Conservation (phyloP, 1,139 yeast species). For the Casaregolazyma lundiana region DNA sequence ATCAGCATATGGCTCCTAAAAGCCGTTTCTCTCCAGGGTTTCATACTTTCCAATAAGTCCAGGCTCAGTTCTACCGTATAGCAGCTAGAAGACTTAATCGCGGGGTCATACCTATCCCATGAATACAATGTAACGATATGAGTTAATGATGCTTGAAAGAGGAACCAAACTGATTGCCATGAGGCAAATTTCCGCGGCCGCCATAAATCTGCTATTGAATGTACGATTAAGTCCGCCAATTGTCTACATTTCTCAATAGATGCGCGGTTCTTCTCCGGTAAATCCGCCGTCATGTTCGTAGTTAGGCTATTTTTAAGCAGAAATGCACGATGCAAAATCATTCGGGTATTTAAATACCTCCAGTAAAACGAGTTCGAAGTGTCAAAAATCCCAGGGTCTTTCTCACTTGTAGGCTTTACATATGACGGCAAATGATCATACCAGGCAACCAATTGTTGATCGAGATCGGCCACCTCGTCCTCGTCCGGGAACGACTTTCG, state of each 20-base stretch:
- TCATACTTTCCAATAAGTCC: slow-evolving; percentile 2
- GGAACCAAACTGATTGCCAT: slow-evolving; percentile 13
- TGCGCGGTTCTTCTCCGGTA: not conserved
- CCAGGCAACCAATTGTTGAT: slow-evolving; percentile 8
- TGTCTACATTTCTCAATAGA: slow-evolving; percentile 5
- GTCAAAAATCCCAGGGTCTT: not conserved
- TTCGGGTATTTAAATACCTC: slow-evolving; percentile 6
- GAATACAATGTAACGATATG: slow-evolving; percentile 11
- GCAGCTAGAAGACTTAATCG: slow-evolving; percentile 2
- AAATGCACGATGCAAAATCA: slow-evolving; percentile 3
- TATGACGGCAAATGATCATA: slow-evolving; percentile 2
- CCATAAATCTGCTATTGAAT: slow-evolving; percentile 8
- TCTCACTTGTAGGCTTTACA: not conserved
- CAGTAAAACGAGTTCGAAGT: slow-evolving; percentile 1
- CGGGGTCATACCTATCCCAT: slow-evolving; percentile 11
- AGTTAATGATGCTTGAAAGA: slow-evolving; percentile 13
- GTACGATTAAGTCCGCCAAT: slow-evolving; percentile 3
- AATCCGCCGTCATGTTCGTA: not conserved
- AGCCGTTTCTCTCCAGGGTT: slow-evolving; percentile 4
- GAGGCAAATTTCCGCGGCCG: slow-evolving; percentile 7
- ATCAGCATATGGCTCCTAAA: not conserved
- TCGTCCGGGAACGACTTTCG: slow-evolving; percentile 6
- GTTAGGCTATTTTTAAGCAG: slow-evolving; percentile 6
- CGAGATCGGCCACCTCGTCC: slow-evolving; percentile 1
- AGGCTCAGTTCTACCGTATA: not conserved